These are phyloP conservation scores for Pyrenopolyporus hunteri DNA, from an alignment of 495 filamentous ascomycete genomes.

Conservation along the genomic window DNA sequence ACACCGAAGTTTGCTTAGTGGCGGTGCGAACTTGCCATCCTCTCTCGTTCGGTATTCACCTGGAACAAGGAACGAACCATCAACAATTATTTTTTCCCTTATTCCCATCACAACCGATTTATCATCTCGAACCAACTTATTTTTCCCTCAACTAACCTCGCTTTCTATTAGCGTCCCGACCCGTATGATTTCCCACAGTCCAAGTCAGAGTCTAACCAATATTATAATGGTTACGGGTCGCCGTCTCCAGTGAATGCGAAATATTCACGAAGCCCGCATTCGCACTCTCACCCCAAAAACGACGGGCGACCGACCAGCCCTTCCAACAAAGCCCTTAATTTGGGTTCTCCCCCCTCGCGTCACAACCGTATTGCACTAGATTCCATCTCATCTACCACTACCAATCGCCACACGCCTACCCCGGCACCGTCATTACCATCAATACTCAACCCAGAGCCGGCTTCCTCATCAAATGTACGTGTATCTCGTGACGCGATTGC, in stretches of 20 bases:
- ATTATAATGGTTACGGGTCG: constrained; percentile 65
- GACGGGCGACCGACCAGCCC: constrained; percentile 60
- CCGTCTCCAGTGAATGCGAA: constrained; percentile 62
- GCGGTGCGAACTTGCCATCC: constrained; percentile 16
- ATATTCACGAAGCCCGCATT: constrained; percentile 62
- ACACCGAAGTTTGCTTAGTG: constrained; percentile 37
- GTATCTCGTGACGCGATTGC: constrained; percentile 8
- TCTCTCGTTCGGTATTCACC: constrained; percentile 17
- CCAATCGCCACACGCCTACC: constrained; percentile 53
- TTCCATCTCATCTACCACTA: constrained; percentile 49
- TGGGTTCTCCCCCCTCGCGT: constrained; percentile 52
- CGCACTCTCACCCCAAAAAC: constrained; percentile 60
- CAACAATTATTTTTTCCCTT: constrained; percentile 17
- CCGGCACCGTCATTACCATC: constrained; percentile 48
- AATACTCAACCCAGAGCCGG: constrained; percentile 54
- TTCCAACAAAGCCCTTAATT: constrained; percentile 58
- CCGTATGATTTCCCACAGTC: constrained; percentile 55
- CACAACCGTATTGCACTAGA: constrained; percentile 48
- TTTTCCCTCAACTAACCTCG: constrained; percentile 22
- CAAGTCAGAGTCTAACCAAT: constrained; percentile 43
- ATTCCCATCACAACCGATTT: constrained; percentile 28
- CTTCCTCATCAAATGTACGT: constrained; percentile 49
- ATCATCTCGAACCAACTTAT: constrained; percentile 3
- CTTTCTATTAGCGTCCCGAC: constrained; percentile 56
- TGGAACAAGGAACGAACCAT: constrained; percentile 23